These are phyloP conservation scores for Amauroascus verrucosus DNA, from an alignment of 2,329 filamentous ascomycete species.

Conservation along the genomic window DNA sequence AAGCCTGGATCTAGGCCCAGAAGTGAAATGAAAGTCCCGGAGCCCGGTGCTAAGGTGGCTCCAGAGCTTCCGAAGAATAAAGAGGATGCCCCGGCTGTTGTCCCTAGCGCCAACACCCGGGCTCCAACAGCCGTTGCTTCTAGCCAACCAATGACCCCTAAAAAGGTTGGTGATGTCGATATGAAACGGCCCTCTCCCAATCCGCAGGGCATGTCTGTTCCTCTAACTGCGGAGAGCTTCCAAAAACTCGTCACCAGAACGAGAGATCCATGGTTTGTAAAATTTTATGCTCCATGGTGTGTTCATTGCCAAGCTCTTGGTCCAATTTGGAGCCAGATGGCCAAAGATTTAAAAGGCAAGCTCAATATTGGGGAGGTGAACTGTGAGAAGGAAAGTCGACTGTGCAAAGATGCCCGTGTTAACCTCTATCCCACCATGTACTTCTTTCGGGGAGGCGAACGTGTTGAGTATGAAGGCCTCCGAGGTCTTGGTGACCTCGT, in stretches of 20 bases:
- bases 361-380: constrained; percentile 95
- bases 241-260: constrained; percentile 75
- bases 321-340: constrained; percentile 79
- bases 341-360: constrained; percentile 78
- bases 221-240: constrained; percentile 75
- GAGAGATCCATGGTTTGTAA: constrained; percentile 92
- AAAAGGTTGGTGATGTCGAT: constrained; percentile 15
- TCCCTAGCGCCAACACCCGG: constrained; percentile 33
- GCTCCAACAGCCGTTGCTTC: constrained; percentile 16
- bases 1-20: constrained; percentile 70
- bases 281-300: constrained; percentile 98
- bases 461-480: constrained; percentile 85
- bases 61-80: constrained; percentile 25
- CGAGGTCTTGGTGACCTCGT: constrained; percentile 85
- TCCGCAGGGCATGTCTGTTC: constrained; percentile 60
- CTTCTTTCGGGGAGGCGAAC: constrained; percentile 85
- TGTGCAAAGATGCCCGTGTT: constrained; percentile 86
- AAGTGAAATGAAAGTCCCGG: constrained; percentile 57
- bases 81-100: constrained; percentile 31
- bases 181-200: constrained; percentile 52
- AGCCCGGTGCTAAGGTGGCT: constrained; percentile 49
- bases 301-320: constrained; percentile 88
- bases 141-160: neutral
- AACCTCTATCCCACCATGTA: constrained; percentile 77
- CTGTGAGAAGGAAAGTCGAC: constrained; percentile 69